Evolutionary conservation across 2,329 filamentous ascomycete species (phyloP), one percentile per base, ranked within the genome.

Genomic region (Cucurbitaria berberidis): DNA sequence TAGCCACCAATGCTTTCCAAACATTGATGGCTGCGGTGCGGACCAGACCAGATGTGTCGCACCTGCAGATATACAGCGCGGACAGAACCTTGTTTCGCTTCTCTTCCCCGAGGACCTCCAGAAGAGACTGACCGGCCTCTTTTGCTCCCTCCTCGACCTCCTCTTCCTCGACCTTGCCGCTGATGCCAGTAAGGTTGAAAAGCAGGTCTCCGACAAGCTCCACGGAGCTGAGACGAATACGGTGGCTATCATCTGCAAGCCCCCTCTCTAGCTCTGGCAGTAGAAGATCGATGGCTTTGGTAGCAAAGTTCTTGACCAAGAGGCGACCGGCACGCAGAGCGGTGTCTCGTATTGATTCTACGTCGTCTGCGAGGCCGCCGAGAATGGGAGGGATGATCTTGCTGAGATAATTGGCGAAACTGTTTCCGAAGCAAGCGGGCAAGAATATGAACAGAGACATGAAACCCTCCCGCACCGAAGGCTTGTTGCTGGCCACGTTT

Each of bases 361-460:
- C 82, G 68, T 99, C 95, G 73, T 99, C 95, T 29, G 95, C 96
- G 74, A 99, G 83, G 67, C 96, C 96, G 60, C 91, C 87, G 59
- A 99, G 82, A 67, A 99, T 98, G 18, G 95, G 90, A 16, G 95
- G 96, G 66, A 99, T 96, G 68, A 99, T 96, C 72, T 88, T 92
- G 77, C 88, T 91, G 56, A 99, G 88, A 71, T 99, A 99, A 72
- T 91, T 92, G 64, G 95, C 89, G 70, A 99, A 99, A 75, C 93
- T 96, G 82, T 99, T 99, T 69, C 95, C 95, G 68, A 99, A 99
- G 78, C 95, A 99, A 47, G 96, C 95, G 11, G 95, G 95, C 79
- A 99, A 86, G 84, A 97, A 99, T 63, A 99, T 98, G 78, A 99
- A 99, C 35, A 99, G 84, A 7, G 95, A 97, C 95, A 99, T 99